Evolutionary conservation across 768 basidiomycete genomes (phyloP).

Genomic region (Porphyrellus cyaneotinctus): DNA sequence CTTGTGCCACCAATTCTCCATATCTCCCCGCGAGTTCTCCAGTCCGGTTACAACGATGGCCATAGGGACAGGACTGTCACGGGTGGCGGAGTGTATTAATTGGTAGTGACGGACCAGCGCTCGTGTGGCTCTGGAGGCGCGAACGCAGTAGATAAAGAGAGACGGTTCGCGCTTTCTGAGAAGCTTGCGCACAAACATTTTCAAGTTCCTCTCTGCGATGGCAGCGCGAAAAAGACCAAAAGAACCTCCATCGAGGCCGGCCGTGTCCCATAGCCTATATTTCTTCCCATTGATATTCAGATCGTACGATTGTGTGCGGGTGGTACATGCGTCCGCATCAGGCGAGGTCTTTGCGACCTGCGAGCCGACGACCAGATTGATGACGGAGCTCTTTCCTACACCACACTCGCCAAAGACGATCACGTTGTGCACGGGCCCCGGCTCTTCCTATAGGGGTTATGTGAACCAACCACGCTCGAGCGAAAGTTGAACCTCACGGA

Average conservation of each 20-base stretch:
- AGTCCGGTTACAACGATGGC: conserved; percentile 39
- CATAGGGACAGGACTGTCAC: conserved; percentile 31
- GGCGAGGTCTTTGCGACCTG: conserved; percentile 31
- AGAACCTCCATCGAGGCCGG: conserved; percentile 34
- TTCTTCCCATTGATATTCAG: conserved; percentile 16
- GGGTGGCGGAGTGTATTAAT: conserved; percentile 31
- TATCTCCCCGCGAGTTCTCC: conserved; percentile 30
- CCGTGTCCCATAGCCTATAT: conserved; percentile 32
- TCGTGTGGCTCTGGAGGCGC: conserved; percentile 38
- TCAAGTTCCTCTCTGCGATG: conserved; percentile 26
- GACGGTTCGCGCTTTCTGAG: conserved; percentile 33
- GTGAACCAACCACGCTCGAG: background rate
- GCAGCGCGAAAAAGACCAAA: conserved; percentile 22
- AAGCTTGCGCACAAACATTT: conserved; percentile 30
- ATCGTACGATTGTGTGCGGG: conserved; percentile 25
- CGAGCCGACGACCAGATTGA: conserved; percentile 37
- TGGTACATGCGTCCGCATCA: conserved; percentile 36
- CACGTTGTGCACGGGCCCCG: conserved; percentile 27
- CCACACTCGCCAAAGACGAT: conserved; percentile 45
- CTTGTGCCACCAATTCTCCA: conserved; percentile 35
- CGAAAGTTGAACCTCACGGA: conserved; percentile 9
- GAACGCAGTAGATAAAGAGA: conserved; percentile 41
- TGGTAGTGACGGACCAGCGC: conserved; percentile 37
- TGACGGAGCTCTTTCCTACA: conserved; percentile 40
- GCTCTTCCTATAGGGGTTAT: conserved; percentile 2